Conservation (phyloP, 345 rosid genomes). For the Eucalyptus grandis region DNA sequence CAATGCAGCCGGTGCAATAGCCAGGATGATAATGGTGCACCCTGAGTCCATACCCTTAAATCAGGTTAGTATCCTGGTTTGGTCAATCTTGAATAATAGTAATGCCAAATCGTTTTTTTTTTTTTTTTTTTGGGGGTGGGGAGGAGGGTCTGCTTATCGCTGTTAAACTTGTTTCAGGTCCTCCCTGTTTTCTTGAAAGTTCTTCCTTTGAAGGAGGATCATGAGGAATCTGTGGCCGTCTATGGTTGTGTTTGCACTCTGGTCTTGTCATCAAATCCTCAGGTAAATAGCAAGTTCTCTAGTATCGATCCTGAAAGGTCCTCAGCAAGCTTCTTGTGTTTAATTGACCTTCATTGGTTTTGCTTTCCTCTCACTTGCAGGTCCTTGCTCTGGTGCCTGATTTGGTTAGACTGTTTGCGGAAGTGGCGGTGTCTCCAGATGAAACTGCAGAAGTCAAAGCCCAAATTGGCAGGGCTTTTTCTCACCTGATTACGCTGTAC, state of each 20-base stretch:
- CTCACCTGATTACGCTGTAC: constrained; percentile 65
- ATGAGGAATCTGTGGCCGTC: constrained; percentile 84
- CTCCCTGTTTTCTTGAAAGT: constrained; percentile 85
- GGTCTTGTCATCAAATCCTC: constrained; percentile 72
- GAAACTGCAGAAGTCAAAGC: constrained; percentile 86
- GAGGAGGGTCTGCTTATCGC: neutral
- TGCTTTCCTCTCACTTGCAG: constrained; percentile 14
- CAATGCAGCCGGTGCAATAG: constrained; percentile 98
- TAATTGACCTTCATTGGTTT: neutral
- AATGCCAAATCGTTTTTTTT: neutral
- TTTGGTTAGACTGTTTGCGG: constrained; percentile 78
- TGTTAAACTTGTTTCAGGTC: constrained; percentile 31
- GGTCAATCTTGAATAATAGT: neutral
- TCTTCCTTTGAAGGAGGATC: constrained; percentile 93
- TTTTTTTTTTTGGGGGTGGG: too few species aligned
- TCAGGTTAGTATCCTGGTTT: constrained; percentile 38
- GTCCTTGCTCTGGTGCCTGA: constrained; percentile 74
- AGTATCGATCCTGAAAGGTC: neutral
- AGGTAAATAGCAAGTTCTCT: constrained; percentile 25
- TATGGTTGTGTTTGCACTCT: constrained; percentile 75
- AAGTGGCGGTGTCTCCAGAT: constrained; percentile 68
- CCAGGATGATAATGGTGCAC: constrained; percentile 93
- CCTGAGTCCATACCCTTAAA: constrained; percentile 82
- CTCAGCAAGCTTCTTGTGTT: neutral
- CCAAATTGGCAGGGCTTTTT: constrained; percentile 74